Percentiles rank a stretch among this genome's conserved stretches.
These are phyloP conservation scores for Tothia fuscella DNA, from an alignment of 2,329 filamentous ascomycete genomes.

Conservation along the genomic window DNA sequence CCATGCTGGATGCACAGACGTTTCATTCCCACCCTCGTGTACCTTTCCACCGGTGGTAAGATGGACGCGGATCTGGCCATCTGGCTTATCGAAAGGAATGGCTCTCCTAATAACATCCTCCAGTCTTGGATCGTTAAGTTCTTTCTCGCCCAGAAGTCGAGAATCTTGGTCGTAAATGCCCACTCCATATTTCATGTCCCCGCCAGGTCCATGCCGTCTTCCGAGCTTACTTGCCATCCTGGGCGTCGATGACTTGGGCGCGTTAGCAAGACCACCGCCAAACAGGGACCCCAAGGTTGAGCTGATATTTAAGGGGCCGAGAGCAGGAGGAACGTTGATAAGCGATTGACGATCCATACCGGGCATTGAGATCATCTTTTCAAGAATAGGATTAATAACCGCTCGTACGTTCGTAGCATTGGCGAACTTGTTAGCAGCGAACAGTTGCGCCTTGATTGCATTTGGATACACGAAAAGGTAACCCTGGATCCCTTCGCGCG, in stretches of 20 bases:
- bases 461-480: conserved; percentile 8
- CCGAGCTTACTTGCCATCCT: background rate
- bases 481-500: conserved; percentile 2
- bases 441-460: conserved; percentile 1
- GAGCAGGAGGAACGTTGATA: conserved; percentile 2
- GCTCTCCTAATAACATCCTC: background rate
- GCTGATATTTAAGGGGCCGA: too few relatives aligned
- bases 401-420: too few relatives aligned
- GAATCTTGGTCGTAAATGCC: background rate
- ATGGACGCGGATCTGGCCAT: background rate
- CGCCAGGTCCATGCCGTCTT: conserved; percentile 1
- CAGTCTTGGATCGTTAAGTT: background rate
- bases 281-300: too few relatives aligned
- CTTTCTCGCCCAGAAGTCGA: background rate
- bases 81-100: background rate
- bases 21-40: background rate
- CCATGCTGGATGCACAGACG: background rate
- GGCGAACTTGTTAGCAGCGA: too few relatives aligned
- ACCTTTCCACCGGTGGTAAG: background rate
- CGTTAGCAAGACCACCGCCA: too few relatives aligned
- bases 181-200: background rate
- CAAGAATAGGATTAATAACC: conserved; percentile 1
- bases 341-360: background rate
- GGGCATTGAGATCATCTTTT: background rate
- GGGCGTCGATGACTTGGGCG: too few relatives aligned